These are phyloP conservation scores for Kalmusia sp. DNA, from an alignment of 2,329 filamentous ascomycete species.

Conservation along the genomic window DNA sequence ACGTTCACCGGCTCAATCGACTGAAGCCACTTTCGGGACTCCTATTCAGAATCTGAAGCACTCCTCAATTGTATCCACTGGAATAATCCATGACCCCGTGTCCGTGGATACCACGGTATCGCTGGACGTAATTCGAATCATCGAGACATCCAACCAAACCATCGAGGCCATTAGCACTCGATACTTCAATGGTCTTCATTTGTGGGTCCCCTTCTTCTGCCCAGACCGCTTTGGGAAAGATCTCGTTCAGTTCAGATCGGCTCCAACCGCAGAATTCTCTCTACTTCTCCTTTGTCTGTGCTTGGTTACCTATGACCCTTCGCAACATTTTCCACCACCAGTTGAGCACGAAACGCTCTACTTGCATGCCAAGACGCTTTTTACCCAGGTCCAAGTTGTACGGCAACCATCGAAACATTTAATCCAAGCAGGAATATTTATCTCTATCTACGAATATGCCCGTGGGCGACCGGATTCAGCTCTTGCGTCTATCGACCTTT, in stretches of 20 bases:
- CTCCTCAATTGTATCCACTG: not conserved
- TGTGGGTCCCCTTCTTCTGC: slow-evolving; percentile 13
- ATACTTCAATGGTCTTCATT: slow-evolving; percentile 12
- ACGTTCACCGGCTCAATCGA: not conserved
- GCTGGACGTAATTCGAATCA: not conserved
- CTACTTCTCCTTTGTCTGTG: slow-evolving; percentile 12
- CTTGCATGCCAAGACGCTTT: slow-evolving; percentile 1
- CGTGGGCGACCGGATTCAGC: slow-evolving; percentile 2
- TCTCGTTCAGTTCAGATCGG: slow-evolving; percentile 1
- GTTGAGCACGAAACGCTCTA: not conserved
- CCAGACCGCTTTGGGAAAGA: slow-evolving; percentile 7
- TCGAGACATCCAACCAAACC: not conserved
- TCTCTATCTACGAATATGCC: slow-evolving; percentile 11
- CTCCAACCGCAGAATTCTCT: slow-evolving; percentile 9
- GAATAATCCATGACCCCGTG: not conserved
- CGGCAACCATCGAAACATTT: not conserved
- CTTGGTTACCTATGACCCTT: slow-evolving; percentile 8
- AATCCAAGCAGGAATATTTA: slow-evolving; percentile 10
- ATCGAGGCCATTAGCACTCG: slow-evolving; percentile 4
- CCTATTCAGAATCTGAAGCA: not conserved
- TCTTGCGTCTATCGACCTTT: not conserved
- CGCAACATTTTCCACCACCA: not conserved
- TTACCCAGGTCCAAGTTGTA: not conserved
- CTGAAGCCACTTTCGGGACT: not conserved
- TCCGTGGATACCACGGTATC: not conserved